Evolutionary conservation across 2,329 filamentous ascomycete genomes (phyloP).

Genomic region (Colletotrichum truncatum): DNA sequence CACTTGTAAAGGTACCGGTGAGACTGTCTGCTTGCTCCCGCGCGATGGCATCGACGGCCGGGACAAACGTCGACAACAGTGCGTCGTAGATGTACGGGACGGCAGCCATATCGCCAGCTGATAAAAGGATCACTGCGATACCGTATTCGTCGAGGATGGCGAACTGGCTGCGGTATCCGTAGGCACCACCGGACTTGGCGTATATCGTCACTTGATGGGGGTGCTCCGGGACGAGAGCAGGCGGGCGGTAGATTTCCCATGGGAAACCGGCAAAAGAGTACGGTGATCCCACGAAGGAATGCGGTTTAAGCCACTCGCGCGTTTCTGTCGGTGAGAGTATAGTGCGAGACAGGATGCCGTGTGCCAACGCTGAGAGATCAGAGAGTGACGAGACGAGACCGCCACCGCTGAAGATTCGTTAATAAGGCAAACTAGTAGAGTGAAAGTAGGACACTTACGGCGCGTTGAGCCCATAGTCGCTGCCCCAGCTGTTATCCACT

Average conservation of each 20-base stretch:
- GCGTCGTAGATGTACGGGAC: constrained; percentile 38
- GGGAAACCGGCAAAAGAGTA: constrained; percentile 44
- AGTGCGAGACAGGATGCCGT: constrained; percentile 39
- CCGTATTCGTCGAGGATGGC: constrained; percentile 46
- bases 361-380: constrained; percentile 40
- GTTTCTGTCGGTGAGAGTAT: constrained; percentile 36
- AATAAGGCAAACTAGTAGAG: constrained; percentile 13
- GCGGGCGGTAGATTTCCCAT: constrained; percentile 46
- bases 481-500: constrained; percentile 42
- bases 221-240: constrained; percentile 36
- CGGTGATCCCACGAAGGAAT: constrained; percentile 39
- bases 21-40: constrained; percentile 37
- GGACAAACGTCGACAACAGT: constrained; percentile 38
- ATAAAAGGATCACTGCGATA: constrained; percentile 40
- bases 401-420: constrained; percentile 37
- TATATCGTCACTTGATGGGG: constrained; percentile 43
- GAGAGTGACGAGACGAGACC: constrained; percentile 45
- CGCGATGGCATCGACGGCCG: constrained; percentile 38
- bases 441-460: constrained; percentile 39
- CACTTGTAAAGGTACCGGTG: constrained; percentile 24
- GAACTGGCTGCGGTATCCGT: constrained; percentile 45
- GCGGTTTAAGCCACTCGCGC: constrained; percentile 46
- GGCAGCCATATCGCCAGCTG: constrained; percentile 41
- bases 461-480: constrained; percentile 42
- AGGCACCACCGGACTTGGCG: constrained; percentile 45